phyloP scores from a whole-genome alignment of 2,329 filamentous ascomycete species.

The Cercospora beticola region DNA sequence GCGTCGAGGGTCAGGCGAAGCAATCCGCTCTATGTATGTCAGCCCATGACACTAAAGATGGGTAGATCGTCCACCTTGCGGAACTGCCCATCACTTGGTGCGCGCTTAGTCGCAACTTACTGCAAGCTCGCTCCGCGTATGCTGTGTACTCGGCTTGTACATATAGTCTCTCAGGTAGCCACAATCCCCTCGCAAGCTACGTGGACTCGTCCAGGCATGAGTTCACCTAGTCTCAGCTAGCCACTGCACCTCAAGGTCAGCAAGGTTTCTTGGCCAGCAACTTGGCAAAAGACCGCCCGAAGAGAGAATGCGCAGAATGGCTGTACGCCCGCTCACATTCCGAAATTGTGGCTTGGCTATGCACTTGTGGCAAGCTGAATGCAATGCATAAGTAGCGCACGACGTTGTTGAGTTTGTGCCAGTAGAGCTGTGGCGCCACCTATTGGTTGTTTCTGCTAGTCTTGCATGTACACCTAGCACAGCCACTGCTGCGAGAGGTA shows the following conservation, averaged over 20 bases:
- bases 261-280: background rate
- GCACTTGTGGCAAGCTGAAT: background rate
- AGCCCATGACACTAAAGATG: background rate
- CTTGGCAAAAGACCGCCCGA: background rate
- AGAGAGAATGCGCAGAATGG: background rate
- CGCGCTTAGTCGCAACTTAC: background rate
- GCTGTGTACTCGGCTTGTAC: background rate
- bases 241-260: background rate
- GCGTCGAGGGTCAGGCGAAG: background rate
- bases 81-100: background rate
- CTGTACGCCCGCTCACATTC: background rate
- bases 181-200: background rate
- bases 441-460: background rate
- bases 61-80: background rate
- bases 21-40: background rate
- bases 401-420: background rate
- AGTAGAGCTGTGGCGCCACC: background rate
- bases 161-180: background rate
- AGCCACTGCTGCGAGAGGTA: background rate
- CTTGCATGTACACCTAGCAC: background rate
- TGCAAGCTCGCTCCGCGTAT: background rate
- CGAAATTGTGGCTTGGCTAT: background rate
- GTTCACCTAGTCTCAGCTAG: background rate
- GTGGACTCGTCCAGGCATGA: background rate
- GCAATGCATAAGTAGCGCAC: background rate